A percentile compares a stretch with the other conserved stretches of the same genome.
Conservation (phyloP, 164 flowering plant species). For the Nymphaea thermarum region DNA sequence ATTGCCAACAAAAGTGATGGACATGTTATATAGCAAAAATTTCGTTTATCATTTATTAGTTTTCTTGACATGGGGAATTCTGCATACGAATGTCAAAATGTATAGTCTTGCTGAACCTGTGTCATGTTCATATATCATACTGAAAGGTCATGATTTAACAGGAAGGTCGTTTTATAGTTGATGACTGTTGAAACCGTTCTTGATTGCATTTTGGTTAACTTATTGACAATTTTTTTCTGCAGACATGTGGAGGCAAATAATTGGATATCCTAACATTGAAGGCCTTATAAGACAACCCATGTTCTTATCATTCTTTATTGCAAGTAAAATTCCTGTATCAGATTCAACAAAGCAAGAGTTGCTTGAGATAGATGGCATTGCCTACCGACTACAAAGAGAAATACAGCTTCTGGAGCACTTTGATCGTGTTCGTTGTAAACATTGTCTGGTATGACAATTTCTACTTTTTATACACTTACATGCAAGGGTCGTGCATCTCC, state of each 20-base stretch:
- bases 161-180: background rate
- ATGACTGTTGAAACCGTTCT: background rate
- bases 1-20: no score
- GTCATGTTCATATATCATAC: no score
- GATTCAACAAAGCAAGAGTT: constrained; percentile 78
- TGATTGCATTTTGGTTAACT: no score
- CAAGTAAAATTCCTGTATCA: constrained; percentile 84
- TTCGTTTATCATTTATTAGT: no score
- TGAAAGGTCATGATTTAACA: background rate
- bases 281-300: constrained; percentile 60
- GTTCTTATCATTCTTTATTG: constrained; percentile 70
- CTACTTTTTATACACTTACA: background rate
- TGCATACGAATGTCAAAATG: background rate
- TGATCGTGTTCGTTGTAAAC: constrained; percentile 69
- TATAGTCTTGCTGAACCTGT: background rate
- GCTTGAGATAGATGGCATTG: constrained; percentile 77
- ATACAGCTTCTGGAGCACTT: constrained; percentile 72
- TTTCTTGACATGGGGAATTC: no score
- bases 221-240: constrained; percentile 18
- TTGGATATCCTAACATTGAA: constrained; percentile 65
- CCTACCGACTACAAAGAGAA: constrained; percentile 78
- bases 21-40: no score
- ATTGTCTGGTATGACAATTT: constrained; percentile 46
- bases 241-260: constrained; percentile 85
- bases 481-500: background rate